Conservation (phyloP, 2,329 filamentous ascomycete genomes). For the Alternaria triticimaculans region DNA sequence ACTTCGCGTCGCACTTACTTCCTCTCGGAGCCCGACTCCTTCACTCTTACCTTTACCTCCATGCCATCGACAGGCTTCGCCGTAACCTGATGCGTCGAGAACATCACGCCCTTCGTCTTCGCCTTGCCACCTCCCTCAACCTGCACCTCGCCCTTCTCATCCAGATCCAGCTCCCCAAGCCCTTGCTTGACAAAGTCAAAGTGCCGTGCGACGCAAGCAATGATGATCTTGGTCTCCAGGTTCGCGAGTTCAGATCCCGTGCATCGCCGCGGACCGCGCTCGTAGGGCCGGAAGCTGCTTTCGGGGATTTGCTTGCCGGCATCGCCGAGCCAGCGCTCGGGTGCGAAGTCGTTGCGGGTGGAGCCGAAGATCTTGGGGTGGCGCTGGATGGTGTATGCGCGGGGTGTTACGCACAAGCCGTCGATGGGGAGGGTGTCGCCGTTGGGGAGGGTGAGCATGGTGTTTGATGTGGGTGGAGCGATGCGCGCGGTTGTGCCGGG, state of each 20-base stretch:
- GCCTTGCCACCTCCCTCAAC: constrained; percentile 5
- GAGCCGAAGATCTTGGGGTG: constrained; percentile 23
- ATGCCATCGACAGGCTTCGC: constrained; percentile 24
- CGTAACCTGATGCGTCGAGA: constrained; percentile 16
- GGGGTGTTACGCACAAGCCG: constrained; percentile 14
- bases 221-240: constrained; percentile 58
- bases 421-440: constrained; percentile 18
- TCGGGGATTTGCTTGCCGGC: constrained; percentile 39
- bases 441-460: constrained; percentile 13
- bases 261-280: constrained; percentile 60
- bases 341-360: constrained; percentile 30
- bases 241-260: constrained; percentile 63
- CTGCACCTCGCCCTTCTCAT: constrained; percentile 2
- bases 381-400: constrained; percentile 24
- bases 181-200: constrained; percentile 52
- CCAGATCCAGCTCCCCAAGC: constrained; percentile 30
- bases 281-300: constrained; percentile 61
- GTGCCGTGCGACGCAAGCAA: constrained; percentile 56
- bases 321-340: constrained; percentile 24
- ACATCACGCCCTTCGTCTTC: constrained; percentile 15
- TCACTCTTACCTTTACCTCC: constrained; percentile 11
- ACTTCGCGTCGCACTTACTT: background rate
- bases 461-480: constrained; percentile 15
- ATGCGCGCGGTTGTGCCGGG: constrained; percentile 26
- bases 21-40: background rate